These are phyloP conservation scores for Serendipita sp. DNA, from an alignment of 768 basidiomycete species.

Conservation along the genomic window DNA sequence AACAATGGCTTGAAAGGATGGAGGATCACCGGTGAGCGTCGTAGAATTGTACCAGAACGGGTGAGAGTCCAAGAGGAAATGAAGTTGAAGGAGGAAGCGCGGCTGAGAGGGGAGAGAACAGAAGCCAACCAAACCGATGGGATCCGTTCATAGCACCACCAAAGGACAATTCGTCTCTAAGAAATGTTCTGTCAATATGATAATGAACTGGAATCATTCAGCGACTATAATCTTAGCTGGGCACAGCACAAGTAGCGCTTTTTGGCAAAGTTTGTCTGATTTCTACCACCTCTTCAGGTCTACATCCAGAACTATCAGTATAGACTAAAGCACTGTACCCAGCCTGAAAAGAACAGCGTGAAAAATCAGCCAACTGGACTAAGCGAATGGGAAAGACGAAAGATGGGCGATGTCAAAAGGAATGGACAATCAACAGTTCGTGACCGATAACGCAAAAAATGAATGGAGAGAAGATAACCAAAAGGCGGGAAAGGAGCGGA, in stretches of 20 bases:
- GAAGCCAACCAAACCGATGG: no score
- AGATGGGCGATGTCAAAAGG: not conserved
- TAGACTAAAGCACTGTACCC: not conserved
- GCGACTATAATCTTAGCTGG: no score
- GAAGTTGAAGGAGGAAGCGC: conserved; percentile 29
- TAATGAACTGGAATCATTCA: no score
- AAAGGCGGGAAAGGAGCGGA: no score
- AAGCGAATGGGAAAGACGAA: not conserved
- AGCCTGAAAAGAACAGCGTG: not conserved
- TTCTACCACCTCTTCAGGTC: not conserved
- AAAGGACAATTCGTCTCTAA: no score
- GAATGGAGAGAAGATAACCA: conserved; percentile 17
- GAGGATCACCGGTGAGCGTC: conserved; percentile 32
- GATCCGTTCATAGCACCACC: no score
- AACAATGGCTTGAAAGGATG: conserved; percentile 17
- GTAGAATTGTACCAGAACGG: conserved; percentile 32
- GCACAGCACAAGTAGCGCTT: no score
- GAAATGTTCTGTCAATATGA: no score
- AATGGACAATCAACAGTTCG: not conserved
- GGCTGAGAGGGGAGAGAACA: not conserved
- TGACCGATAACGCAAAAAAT: not conserved
- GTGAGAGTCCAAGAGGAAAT: conserved; percentile 30
- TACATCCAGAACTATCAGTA: not conserved
- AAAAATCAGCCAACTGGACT: not conserved
- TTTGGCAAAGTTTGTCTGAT: no score